These are phyloP conservation scores for Diaporthe helianthi DNA, from an alignment of 2,329 filamentous ascomycete genomes.

Conservation along the genomic window DNA sequence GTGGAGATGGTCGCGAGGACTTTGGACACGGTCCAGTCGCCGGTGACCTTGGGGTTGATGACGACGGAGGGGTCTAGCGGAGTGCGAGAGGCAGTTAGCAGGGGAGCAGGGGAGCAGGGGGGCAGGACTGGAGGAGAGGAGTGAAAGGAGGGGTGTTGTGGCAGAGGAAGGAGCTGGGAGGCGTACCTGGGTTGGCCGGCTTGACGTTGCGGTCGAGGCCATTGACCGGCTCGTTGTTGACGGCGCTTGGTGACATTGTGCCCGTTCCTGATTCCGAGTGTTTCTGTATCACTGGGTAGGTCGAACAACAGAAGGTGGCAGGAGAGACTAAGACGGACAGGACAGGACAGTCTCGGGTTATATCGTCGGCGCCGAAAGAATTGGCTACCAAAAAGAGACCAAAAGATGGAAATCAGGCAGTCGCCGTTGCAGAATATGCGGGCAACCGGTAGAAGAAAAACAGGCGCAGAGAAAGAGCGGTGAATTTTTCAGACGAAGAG, in stretches of 20 bases:
- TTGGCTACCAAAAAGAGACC: background rate
- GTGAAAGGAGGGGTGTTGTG: no score
- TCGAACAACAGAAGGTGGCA: background rate
- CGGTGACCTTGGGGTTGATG: conserved; percentile 49
- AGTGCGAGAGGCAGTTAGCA: background rate
- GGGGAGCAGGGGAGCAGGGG: background rate
- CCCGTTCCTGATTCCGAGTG: background rate
- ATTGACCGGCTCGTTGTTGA: conserved; percentile 15
- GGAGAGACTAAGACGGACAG: background rate
- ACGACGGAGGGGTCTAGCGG: conserved; percentile 46
- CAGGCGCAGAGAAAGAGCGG: background rate
- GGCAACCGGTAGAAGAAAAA: background rate
- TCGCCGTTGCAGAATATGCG: background rate
- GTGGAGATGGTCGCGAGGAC: conserved; percentile 70
- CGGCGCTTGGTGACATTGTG: conserved; percentile 31
- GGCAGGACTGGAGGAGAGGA: background rate
- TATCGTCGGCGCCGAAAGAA: background rate
- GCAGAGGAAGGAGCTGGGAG: background rate
- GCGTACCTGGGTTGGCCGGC: conserved; percentile 31
- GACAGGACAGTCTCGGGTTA: background rate
- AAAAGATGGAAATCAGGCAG: background rate
- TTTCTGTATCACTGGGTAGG: background rate
- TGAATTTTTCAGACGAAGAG: background rate
- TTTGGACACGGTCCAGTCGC: conserved; percentile 62
- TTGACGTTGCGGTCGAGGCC: conserved; percentile 14